A percentile compares a stretch with the other conserved stretches of the same genome.
Evolutionary conservation across 2,329 filamentous ascomycete species (phyloP).

Genomic region (Nigrospora sphaerica): DNA sequence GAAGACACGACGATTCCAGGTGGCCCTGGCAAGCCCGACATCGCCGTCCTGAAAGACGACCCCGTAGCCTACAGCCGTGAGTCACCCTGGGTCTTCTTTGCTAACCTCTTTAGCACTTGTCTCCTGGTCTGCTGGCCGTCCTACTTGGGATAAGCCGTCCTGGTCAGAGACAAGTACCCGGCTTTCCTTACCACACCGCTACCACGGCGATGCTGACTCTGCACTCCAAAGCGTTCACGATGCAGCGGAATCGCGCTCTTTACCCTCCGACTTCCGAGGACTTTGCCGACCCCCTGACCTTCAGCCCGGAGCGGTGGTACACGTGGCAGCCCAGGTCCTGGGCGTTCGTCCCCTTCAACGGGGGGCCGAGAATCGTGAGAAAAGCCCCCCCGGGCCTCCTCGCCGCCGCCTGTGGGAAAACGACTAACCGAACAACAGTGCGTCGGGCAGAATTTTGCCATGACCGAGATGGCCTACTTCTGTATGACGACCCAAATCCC

Average conservation of each 20-base stretch:
- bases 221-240: constrained; percentile 22
- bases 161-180: constrained; percentile 32
- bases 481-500: constrained; percentile 19
- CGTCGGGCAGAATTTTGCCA: constrained; percentile 52
- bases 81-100: too few species aligned
- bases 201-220: too few species aligned
- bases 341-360: constrained; percentile 41
- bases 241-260: constrained; percentile 43
- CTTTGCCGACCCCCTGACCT: constrained; percentile 17
- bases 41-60: constrained; percentile 40
- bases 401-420: too few species aligned
- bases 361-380: constrained; percentile 35
- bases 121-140: too few species aligned
- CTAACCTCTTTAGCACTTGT: too few species aligned
- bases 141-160: not conserved
- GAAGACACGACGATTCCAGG: constrained; percentile 16
- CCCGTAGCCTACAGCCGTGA: constrained; percentile 38
- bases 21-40: constrained; percentile 15
- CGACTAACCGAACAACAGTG: constrained; percentile 20
- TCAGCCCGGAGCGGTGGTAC: constrained; percentile 40
- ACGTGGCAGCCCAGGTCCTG: constrained; percentile 32
- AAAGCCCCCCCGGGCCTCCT: constrained; percentile 12
- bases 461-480: constrained; percentile 48
- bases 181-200: constrained; percentile 7
- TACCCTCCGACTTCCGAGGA: constrained; percentile 41